Conservation (phyloP, 495 filamentous ascomycete species). For the Daldinia vernicosa region DNA sequence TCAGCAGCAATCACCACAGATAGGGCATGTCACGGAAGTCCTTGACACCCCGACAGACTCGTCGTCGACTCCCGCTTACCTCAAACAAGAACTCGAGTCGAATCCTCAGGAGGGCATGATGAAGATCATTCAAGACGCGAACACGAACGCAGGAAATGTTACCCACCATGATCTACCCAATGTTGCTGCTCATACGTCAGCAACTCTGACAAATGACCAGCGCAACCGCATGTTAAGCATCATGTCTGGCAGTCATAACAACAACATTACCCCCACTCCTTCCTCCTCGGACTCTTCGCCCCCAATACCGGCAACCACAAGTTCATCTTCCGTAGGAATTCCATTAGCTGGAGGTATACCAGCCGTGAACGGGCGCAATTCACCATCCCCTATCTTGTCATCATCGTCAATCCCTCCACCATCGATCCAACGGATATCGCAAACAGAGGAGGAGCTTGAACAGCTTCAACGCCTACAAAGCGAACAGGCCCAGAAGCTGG, state of each 20-base stretch:
- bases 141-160: constrained; percentile 67
- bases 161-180: constrained; percentile 85
- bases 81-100: constrained; percentile 58
- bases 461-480: constrained; percentile 74
- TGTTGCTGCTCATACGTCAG: constrained; percentile 73
- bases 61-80: constrained; percentile 51
- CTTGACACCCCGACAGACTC: constrained; percentile 55
- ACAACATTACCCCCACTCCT: constrained; percentile 38
- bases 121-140: constrained; percentile 83
- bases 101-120: constrained; percentile 79
- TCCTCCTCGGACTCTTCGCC: constrained; percentile 37
- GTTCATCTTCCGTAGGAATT: constrained; percentile 35
- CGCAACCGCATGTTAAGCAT: constrained; percentile 81
- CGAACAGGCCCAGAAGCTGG: constrained; percentile 75
- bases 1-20: constrained; percentile 45
- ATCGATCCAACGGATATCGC: constrained; percentile 67
- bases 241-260: constrained; percentile 64
- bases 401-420: constrained; percentile 67
- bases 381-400: constrained; percentile 62
- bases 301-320: constrained; percentile 25
- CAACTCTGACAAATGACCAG: constrained; percentile 77
- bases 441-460: constrained; percentile 76
- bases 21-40: constrained; percentile 59
- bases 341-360: constrained; percentile 34
- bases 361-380: constrained; percentile 51